A percentile compares a stretch with the other conserved stretches of the same genome.
Conservation (phyloP, 345 rosid genomes). For the Turritis glabra region DNA sequence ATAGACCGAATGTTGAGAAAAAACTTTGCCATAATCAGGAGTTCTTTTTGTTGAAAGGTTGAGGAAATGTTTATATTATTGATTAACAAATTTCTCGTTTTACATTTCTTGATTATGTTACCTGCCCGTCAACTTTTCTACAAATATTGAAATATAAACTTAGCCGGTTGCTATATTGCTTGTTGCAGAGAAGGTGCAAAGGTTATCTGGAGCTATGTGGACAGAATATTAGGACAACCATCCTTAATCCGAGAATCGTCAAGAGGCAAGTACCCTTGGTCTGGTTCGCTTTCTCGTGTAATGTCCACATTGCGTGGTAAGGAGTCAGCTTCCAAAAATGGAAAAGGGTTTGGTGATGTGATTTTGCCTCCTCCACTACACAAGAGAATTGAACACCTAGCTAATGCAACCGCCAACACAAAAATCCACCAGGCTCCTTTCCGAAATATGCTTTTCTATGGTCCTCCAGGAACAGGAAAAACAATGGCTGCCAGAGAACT, state of each 20-base stretch:
- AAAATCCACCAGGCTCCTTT: constrained; percentile 94
- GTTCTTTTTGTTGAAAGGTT: constrained; percentile 9
- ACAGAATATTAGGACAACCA: constrained; percentile 97
- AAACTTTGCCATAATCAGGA: not conserved
- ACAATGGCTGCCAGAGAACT: constrained; percentile 98
- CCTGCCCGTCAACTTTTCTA: not conserved
- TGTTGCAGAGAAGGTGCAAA: constrained; percentile 90
- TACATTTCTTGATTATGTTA: constrained; percentile 5
- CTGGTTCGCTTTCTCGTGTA: constrained; percentile 60
- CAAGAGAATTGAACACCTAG: constrained; percentile 77
- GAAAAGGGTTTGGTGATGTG: constrained; percentile 94
- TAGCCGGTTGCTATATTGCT: constrained; percentile 5
- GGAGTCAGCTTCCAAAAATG: constrained; percentile 46
- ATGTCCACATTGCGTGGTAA: constrained; percentile 52
- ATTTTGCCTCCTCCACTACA: constrained; percentile 82
- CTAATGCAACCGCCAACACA: constrained; percentile 96
- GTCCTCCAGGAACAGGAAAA: constrained; percentile 99
- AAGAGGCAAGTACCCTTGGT: constrained; percentile 98
- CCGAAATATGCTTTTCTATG: constrained; percentile 92
- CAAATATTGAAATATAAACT: not conserved
- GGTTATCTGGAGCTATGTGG: constrained; percentile 98
- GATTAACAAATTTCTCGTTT: constrained; percentile 10
- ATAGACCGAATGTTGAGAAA: not conserved
- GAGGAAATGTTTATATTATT: not conserved
- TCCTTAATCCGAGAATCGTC: constrained; percentile 95